Evolutionary conservation across 2,329 filamentous ascomycete genomes (phyloP), one percentile per base, ranked within the genome.

Genomic region (Ophiostoma sp.): DNA sequence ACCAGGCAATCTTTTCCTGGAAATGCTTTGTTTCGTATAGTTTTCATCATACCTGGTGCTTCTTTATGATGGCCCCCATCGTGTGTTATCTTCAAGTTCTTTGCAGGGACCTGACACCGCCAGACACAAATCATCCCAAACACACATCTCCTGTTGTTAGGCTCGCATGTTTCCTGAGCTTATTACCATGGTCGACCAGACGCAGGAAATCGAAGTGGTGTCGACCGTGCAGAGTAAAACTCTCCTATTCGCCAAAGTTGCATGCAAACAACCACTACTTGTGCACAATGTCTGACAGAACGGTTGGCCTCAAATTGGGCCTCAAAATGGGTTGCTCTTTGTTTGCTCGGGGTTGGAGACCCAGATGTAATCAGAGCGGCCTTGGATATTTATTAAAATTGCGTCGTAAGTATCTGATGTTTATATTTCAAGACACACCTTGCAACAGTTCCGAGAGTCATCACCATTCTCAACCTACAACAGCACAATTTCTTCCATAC

Each of bases 301-400:
- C 4, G 27, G 57, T 33, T 33, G 57, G 57, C 57, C 57, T 62
- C 57, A 62, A 62, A 7, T 62, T 62, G 57, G 57, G 57, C 57
- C 57, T 62, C 57, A 62, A 62, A 8, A 17, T 62, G 57, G 7
- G 27, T 20, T 27, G 57, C 27, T 62, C 13, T 62, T 33, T 31
- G 27, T 15, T 60, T 17, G 23, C 36, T 13, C 27, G 8, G 48
- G 4, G 7, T 13, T 54, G 8, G 6, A 10, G 44, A 11, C 20
- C 10, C 11, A 6, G 44, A 48, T 48, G 44, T 17, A 48, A 48
- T 48, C 44, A 17, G 44, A 48, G 44, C 17, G 17, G 20, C 44
- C 20, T n/a, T 41, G 39, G 10, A 8, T 20, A 48, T 17, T 6
- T 11, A 13, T 20, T 48, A 17, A 17, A 20, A 48, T 17, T 48